phyloP scores from a whole-genome alignment of 2,329 filamentous ascomycete species.

The Fusarium marasasianum region DNA sequence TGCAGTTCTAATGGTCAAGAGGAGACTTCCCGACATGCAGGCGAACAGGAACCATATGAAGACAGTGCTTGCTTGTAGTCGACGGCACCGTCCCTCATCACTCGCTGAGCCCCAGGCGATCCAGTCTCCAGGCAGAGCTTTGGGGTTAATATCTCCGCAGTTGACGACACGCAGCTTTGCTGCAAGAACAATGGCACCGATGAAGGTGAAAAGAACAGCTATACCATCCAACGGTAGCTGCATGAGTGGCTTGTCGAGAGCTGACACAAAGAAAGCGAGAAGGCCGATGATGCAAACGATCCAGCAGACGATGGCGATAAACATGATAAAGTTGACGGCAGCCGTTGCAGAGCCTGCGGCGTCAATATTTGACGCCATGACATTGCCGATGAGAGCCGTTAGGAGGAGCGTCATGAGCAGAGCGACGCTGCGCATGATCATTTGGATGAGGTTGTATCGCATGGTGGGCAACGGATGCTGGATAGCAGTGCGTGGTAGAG shows the following conservation, averaged over 20 bases:
- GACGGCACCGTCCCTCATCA: constrained; percentile 73
- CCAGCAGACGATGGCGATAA: constrained; percentile 73
- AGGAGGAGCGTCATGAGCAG: constrained; percentile 63
- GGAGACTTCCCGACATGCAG: constrained; percentile 65
- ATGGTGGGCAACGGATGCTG: constrained; percentile 35
- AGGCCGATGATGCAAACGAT: constrained; percentile 71
- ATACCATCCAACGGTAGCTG: constrained; percentile 66
- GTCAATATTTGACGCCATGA: constrained; percentile 61
- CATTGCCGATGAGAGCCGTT: constrained; percentile 67
- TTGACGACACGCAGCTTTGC: constrained; percentile 74
- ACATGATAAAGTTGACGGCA: constrained; percentile 74
- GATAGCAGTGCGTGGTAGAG: constrained; percentile 1
- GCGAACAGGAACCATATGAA: constrained; percentile 84
- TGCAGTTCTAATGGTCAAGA: constrained; percentile 64
- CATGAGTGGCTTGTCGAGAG: constrained; percentile 61
- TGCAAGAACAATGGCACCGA: constrained; percentile 74
- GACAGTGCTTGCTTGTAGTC: constrained; percentile 77
- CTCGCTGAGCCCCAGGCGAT: constrained; percentile 71
- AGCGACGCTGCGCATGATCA: constrained; percentile 59
- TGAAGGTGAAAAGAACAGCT: constrained; percentile 74
- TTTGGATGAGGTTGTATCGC: constrained; percentile 53
- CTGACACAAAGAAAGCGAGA: constrained; percentile 62
- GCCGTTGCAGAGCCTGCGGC: constrained; percentile 54
- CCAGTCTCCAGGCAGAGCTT: constrained; percentile 54
- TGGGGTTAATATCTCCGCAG: constrained; percentile 64